Percentiles rank a stretch among this genome's conserved stretches.
phyloP scores from a whole-genome alignment of 2,329 filamentous ascomycete genomes.

The Fusarium tjaetaba region DNA sequence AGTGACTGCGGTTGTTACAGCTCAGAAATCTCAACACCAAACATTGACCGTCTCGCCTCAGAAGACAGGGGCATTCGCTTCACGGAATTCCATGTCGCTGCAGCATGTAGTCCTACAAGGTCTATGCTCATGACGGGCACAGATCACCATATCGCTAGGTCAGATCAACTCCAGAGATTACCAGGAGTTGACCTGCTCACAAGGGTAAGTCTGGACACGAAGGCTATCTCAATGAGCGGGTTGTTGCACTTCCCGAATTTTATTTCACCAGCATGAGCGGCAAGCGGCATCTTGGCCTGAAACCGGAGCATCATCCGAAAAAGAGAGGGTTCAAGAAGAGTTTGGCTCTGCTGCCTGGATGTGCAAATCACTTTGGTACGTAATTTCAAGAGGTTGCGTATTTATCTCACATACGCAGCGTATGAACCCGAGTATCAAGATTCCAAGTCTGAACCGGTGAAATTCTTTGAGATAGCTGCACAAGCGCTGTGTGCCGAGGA shows the following conservation, averaged over 20 bases:
- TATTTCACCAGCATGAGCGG: constrained; percentile 2
- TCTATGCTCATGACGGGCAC: constrained; percentile 70
- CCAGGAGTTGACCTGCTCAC: neutral
- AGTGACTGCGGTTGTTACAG: constrained; percentile 46
- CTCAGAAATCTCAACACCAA: constrained; percentile 48
- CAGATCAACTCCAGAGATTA: constrained; percentile 63
- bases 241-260: neutral
- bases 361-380: constrained; percentile 59
- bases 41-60: constrained; percentile 50
- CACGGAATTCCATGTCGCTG: constrained; percentile 72
- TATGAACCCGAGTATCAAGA: neutral
- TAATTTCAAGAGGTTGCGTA: accelerated
- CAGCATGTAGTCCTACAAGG: constrained; percentile 71
- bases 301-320: neutral
- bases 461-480: neutral
- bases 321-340: constrained; percentile 3
- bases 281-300: constrained; percentile 2
- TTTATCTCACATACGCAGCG: neutral
- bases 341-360: constrained; percentile 53
- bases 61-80: constrained; percentile 62
- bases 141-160: constrained; percentile 53
- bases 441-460: neutral
- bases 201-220: neutral
- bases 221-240: neutral
- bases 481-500: neutral